Percentiles rank a stretch among this genome's conserved stretches.
phyloP scores from a whole-genome alignment of 805 yeast genomes.

The Starmerella ratchasimensis region DNA sequence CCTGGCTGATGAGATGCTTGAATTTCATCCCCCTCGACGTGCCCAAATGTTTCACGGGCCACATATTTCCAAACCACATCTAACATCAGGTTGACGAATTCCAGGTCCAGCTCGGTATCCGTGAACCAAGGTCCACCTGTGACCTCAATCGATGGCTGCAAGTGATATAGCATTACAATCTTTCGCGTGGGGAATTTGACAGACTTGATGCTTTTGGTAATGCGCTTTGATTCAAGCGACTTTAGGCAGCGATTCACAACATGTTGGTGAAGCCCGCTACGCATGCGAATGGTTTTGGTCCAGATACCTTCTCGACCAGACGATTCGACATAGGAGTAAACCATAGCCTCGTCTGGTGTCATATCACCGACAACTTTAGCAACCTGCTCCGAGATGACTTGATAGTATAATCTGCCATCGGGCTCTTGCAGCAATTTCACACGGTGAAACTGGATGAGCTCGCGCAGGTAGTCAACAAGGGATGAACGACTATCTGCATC shows the following conservation, averaged over 20 bases:
- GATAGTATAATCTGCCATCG: slow-evolving; percentile 50
- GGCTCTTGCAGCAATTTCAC: slow-evolving; percentile 53
- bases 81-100: slow-evolving; percentile 72
- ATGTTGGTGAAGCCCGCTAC: slow-evolving; percentile 80
- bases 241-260: slow-evolving; percentile 77
- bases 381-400: slow-evolving; percentile 57
- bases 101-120: slow-evolving; percentile 86
- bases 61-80: slow-evolving; percentile 81
- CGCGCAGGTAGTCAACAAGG: slow-evolving; percentile 35
- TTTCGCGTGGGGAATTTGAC: slow-evolving; percentile 88
- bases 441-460: slow-evolving; percentile 40
- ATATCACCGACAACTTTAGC: slow-evolving; percentile 65
- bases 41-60: slow-evolving; percentile 55
- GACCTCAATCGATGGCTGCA: slow-evolving; percentile 88
- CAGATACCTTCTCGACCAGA: slow-evolving; percentile 92
- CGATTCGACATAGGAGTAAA: slow-evolving; percentile 82
- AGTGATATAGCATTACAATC: slow-evolving; percentile 84
- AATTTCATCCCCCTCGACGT: slow-evolving; percentile 33
- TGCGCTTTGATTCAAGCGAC: slow-evolving; percentile 61
- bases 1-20: slow-evolving; percentile 44
- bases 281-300: slow-evolving; percentile 82
- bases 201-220: slow-evolving; percentile 76
- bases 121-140: slow-evolving; percentile 99
- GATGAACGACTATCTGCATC: slow-evolving; percentile 31
- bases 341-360: slow-evolving; percentile 79